Base-by-base conservation (phyloP, 331 rosid genomes). In the Erythrophleum ivorense region DNA sequence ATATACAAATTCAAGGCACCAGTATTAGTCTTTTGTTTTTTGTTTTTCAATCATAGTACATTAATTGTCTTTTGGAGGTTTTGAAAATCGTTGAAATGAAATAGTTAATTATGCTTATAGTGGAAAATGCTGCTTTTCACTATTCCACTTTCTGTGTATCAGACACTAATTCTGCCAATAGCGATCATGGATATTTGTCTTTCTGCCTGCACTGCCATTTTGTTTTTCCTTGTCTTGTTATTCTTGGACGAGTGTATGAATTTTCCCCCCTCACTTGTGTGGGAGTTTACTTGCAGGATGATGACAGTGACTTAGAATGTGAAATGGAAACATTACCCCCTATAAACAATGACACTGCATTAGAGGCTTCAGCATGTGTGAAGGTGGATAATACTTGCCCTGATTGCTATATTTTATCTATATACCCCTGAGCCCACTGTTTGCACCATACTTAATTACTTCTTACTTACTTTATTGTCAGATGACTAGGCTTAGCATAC, bases 241-340 rank as follows among this genome's bases (percentile, higher is more conserved):
- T 53, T 71, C 43, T 33, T 77, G 43, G 76, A 64, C 41, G 53
- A 65, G 24, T 71, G 15, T 43, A 71, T 49, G 36, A 58, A 68
- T 33, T 50, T 34, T 34, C 36, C 55, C 79, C 77, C 49, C 70
- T 64, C 50, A 55, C 55, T 76, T 68, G 64, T 79, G 73, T 82
- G 68, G 75, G 81, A 83, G 29, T 75, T 64, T 82, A 73, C 73
- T 91, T 75, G 73, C 95, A 95, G 99, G 97, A 96, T 73, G 95
- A 92, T 85, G 94, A 94, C 31, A 94, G 99, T 84, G 99, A 96
- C 84, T 66, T 91, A 36, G 99, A 96, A 72, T 90, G 74, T 84
- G 97, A 96, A 52, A 65, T 92, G 81, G 97, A 94, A 83, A 84
- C 87, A 13, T 50, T 64, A 60, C 97, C 99, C 78, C 60, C 88